These are phyloP conservation scores for Talaromyces liani DNA, from an alignment of 495 filamentous ascomycete genomes.

Conservation along the genomic window DNA sequence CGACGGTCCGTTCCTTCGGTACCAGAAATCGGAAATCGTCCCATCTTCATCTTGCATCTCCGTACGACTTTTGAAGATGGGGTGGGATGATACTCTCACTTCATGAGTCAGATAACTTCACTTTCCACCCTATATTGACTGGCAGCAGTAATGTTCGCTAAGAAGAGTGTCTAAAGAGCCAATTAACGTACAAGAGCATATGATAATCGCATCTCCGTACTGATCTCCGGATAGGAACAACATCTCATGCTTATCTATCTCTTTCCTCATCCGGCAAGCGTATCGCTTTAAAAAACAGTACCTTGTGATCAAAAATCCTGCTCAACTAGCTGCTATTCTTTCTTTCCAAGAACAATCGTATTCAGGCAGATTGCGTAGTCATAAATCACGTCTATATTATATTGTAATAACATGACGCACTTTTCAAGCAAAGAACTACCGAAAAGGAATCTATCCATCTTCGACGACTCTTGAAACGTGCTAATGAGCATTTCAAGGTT, in stretches of 20 bases:
- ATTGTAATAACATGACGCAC: not conserved
- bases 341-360: not conserved
- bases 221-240: not conserved
- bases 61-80: not conserved
- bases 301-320: not conserved
- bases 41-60: not conserved
- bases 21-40: not conserved
- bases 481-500: not conserved
- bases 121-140: not conserved
- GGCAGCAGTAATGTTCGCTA: not conserved
- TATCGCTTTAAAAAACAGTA: not conserved
- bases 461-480: not conserved
- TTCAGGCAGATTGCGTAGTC: not conserved
- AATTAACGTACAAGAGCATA: not conserved
- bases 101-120: not conserved
- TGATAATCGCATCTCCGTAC: not conserved
- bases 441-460: not conserved
- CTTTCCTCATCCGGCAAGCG: not conserved
- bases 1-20: constrained; percentile 4
- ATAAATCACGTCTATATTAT: not conserved
- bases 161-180: not conserved
- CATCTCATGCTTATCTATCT: not conserved
- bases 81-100: not conserved
- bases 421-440: not conserved
- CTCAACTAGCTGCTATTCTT: not conserved